These are phyloP conservation scores for Cytidiella melzeri DNA, from an alignment of 768 basidiomycete genomes.

Conservation along the genomic window DNA sequence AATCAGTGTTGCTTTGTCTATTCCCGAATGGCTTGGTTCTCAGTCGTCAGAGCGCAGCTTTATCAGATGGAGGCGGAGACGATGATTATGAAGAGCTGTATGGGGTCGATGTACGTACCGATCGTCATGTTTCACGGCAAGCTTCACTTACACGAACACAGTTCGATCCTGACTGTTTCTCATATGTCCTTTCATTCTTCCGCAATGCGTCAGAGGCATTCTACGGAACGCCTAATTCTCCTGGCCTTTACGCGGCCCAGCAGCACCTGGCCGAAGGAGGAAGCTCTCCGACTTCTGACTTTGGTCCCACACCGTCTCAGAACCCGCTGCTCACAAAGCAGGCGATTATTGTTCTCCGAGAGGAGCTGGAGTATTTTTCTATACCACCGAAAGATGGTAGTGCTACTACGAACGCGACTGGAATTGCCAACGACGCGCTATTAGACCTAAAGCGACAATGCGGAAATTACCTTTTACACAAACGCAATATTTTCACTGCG, in stretches of 20 bases:
- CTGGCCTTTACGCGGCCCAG: constrained; percentile 74
- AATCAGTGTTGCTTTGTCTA: constrained; percentile 91
- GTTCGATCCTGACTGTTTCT: constrained; percentile 98
- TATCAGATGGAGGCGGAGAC: constrained; percentile 67
- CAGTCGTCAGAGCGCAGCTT: constrained; percentile 74
- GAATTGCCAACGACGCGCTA: constrained; percentile 73
- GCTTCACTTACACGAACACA: constrained; percentile 27
- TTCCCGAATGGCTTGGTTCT: constrained; percentile 97
- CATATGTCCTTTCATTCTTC: constrained; percentile 92
- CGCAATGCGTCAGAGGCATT: constrained; percentile 81
- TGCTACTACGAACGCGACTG: constrained; percentile 67
- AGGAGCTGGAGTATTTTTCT: constrained; percentile 97
- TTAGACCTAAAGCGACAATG: constrained; percentile 80
- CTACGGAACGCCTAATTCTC: constrained; percentile 74
- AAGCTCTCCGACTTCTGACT: constrained; percentile 48
- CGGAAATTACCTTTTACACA: constrained; percentile 82
- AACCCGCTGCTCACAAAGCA: constrained; percentile 94
- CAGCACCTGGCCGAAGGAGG: constrained; percentile 69
- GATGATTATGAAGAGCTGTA: constrained; percentile 90
- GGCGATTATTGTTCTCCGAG: constrained; percentile 95
- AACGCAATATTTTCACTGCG: constrained; percentile 93
- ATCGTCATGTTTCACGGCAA: constrained; percentile 4
- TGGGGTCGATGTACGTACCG: constrained; percentile 82
- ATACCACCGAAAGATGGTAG: constrained; percentile 72
- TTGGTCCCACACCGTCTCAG: constrained; percentile 61